A percentile compares a stretch with the other conserved stretches of the same genome.
phyloP scores from a whole-genome alignment of 257 asterid genomes.

The Solanum peruvianum region DNA sequence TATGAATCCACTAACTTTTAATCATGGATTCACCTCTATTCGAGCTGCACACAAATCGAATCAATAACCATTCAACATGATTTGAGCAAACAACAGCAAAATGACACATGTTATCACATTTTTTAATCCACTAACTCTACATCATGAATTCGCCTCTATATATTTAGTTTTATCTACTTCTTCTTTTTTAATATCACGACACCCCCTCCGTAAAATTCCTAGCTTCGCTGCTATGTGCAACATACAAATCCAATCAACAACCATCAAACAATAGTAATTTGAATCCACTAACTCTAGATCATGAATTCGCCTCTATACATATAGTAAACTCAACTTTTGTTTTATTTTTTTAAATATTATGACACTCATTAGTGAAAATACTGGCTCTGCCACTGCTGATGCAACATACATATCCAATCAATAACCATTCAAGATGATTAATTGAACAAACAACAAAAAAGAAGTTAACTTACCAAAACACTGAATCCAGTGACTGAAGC shows the following conservation, averaged over 20 bases:
- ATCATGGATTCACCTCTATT: not conserved
- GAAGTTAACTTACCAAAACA: conserved; percentile 26
- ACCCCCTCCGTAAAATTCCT: not conserved
- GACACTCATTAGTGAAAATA: not conserved
- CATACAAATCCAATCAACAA: not conserved
- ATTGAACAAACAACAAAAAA: not conserved
- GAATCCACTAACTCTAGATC: not conserved
- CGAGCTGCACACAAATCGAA: not conserved
- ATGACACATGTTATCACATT: not conserved
- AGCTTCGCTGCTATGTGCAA: not conserved
- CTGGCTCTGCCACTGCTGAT: not conserved
- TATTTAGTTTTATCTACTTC: not conserved
- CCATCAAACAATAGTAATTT: not conserved
- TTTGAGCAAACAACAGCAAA: not conserved
- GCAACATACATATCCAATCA: not conserved
- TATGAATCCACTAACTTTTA: not conserved
- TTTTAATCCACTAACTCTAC: not conserved
- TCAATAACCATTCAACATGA: not conserved
- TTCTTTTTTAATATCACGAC: not conserved
- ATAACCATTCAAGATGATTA: not conserved
- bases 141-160: not conserved
- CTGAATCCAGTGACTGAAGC: conserved; percentile 63
- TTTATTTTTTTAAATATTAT: too few relatives aligned
- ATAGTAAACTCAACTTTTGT: not conserved
- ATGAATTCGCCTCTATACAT: not conserved